Evolutionary conservation across 768 basidiomycete species (phyloP).

Genomic region (Rhodotorula babjevae): DNA sequence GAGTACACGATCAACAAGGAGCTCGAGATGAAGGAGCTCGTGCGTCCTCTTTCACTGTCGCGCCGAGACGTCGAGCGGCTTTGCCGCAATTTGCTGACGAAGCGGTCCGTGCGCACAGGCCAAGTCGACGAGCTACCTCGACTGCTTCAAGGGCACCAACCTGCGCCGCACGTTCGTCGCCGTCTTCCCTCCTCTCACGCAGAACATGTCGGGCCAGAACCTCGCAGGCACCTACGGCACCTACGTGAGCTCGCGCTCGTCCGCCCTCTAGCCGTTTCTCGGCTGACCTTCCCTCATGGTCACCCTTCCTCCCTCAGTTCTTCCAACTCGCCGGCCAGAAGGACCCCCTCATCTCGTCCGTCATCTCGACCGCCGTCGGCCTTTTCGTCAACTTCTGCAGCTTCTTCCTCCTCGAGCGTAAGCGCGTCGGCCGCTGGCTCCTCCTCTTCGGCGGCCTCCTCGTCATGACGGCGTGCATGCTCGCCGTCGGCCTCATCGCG

Average conservation of each 20-base stretch:
- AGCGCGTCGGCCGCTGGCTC: slow-evolving; percentile 32
- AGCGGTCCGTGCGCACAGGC: neutral
- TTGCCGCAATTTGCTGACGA: too few relatives aligned
- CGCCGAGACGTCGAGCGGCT: too few relatives aligned
- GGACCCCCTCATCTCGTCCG: slow-evolving; percentile 32
- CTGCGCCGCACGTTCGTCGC: slow-evolving; percentile 33
- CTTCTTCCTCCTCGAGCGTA: slow-evolving; percentile 33
- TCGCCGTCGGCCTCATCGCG: slow-evolving; percentile 35
- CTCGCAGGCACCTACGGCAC: slow-evolving; percentile 19
- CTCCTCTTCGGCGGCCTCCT: slow-evolving; percentile 32
- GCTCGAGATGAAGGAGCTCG: slow-evolving; percentile 1
- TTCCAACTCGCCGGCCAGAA: slow-evolving; percentile 35
- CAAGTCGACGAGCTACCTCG: slow-evolving; percentile 16
- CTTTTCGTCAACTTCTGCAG: slow-evolving; percentile 24
- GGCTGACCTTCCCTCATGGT: neutral
- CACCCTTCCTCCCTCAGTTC: neutral
- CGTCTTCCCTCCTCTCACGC: slow-evolving; percentile 32
- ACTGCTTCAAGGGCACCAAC: slow-evolving; percentile 32
- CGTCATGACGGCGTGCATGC: slow-evolving; percentile 23
- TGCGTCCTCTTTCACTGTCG: too few relatives aligned
- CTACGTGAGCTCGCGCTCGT: too few relatives aligned
- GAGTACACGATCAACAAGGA: slow-evolving; percentile 34
- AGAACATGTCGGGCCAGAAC: slow-evolving; percentile 37
- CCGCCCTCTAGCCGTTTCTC: neutral
- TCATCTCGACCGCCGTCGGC: slow-evolving; percentile 32